Base-by-base conservation (phyloP, 2,329 filamentous ascomycete genomes). In the Pseudopyricularia cyperi region DNA sequence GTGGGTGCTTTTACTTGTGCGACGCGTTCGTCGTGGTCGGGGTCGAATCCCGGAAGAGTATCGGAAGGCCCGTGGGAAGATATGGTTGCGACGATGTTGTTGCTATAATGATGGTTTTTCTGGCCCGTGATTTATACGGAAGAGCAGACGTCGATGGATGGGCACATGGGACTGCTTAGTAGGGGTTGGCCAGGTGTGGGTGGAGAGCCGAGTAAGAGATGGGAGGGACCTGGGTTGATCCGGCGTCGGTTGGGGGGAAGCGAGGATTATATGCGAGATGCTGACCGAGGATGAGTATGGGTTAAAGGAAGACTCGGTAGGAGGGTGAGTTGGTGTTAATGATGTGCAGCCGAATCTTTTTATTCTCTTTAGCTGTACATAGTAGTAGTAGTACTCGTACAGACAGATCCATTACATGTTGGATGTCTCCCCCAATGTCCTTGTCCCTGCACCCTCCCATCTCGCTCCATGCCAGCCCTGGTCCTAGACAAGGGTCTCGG, bases 121-220 rank as follows among this genome's bases (percentile, higher is more conserved):
- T 35, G 12, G 33, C 37, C 12, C 8, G 22, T 42, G 17, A 19
- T 57, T 59, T 55, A 55, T 57, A 53, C 54, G 56, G 52, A 47
- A 56, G 48, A 53, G 52, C 53, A 34, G 53, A 51, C 39, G 52
- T 52, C 54, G 63, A 61, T 63, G 66, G 65, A 67, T 67, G 55
- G 54, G 53, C 50, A 34, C 47, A 55, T 56, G 7, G 39, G 17
- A 44, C 39, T 44, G 39, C 39, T 44, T 44, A 44, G 39, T 44
- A 24, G 19, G 22, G 39, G 4, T 42, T n/a, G 33, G 5, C 33
- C 4, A 35, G 37, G 37, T 42, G 37, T 42, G 39, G 17, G 39
- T 44, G 39, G 39, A 44, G 39, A 44, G 39, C 39, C 39, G 39
- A 44, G 39, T 44, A 44, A 44, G 39, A 44, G 19, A 19, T 19